These are phyloP conservation scores for Fusarium sp. DNA, from an alignment of 2,329 filamentous ascomycete species.

Conservation along the genomic window DNA sequence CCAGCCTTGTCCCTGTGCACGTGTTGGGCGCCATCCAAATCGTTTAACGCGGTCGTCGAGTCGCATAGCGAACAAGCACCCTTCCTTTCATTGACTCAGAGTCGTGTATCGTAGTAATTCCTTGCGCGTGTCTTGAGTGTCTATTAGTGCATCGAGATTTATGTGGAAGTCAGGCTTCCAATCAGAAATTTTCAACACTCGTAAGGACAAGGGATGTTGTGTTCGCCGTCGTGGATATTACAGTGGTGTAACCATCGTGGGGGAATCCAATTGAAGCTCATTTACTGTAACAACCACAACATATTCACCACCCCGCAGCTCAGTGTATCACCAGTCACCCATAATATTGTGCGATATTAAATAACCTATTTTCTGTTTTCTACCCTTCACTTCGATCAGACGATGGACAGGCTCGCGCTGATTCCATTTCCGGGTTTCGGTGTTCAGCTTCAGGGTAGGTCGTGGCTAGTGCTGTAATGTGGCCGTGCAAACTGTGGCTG, in stretches of 20 bases:
- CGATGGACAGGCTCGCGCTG: too few species aligned
- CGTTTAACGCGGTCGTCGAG: rapidly evolving
- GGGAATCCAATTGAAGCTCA: rapidly evolving
- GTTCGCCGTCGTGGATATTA: neutral
- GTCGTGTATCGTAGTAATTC: neutral
- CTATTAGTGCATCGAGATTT: neutral
- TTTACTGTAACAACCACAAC: neutral
- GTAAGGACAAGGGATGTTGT: neutral
- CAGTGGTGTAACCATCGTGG: rapidly evolving
- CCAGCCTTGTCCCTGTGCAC: neutral
- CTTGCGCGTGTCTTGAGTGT: neutral
- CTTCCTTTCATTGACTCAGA: neutral
- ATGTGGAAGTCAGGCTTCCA: neutral
- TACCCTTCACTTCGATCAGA: neutral
- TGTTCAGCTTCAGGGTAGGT: neutral
- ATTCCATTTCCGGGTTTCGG: rapidly evolving
- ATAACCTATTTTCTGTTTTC: neutral
- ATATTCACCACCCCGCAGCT: rapidly evolving
- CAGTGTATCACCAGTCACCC: rapidly evolving
- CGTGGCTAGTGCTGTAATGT: neutral
- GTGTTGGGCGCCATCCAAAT: too few species aligned
- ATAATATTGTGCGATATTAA: rapidly evolving
- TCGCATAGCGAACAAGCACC: neutral
- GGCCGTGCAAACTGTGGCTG: neutral
- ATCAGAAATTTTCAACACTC: too few species aligned